Evolutionary conservation across 139 green algal genomes (phyloP).

Genomic region (Pleodorina starrii): DNA sequence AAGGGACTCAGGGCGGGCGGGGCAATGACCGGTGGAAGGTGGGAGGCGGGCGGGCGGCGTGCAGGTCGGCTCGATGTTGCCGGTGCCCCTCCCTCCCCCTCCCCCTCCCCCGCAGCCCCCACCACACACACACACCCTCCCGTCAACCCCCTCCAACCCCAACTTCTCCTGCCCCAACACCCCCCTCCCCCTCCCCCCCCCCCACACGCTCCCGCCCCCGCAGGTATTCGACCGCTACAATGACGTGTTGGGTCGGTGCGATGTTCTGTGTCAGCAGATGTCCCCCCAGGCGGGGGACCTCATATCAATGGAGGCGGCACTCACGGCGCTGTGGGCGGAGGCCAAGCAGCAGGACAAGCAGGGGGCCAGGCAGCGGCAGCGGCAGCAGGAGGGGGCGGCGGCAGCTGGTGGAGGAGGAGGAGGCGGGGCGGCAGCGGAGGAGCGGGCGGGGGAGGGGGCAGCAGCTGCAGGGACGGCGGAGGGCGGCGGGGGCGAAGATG

Average conservation of each 20-base stretch:
- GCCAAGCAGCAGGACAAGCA: not conserved
- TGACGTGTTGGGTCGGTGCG: slow-evolving; percentile 77
- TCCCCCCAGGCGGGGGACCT: slow-evolving; percentile 53
- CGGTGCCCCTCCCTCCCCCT: no score
- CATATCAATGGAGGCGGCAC: slow-evolving; percentile 71
- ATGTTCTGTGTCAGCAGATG: slow-evolving; percentile 64
- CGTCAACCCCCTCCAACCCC: no score
- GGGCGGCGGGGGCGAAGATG: not conserved
- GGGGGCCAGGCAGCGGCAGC: not conserved
- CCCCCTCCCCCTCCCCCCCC: not conserved
- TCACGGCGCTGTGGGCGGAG: slow-evolving; percentile 72
- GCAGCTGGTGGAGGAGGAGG: not conserved
- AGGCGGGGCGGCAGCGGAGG: not conserved
- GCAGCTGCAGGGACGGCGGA: slow-evolving; percentile 27
- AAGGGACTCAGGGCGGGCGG: no score
- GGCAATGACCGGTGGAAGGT: no score
- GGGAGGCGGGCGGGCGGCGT: no score
- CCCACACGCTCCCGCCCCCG: not conserved
- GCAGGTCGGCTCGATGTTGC: no score
- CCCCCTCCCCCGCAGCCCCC: no score
- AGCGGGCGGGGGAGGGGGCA: not conserved
- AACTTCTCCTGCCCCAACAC: no score
- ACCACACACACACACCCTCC: no score
- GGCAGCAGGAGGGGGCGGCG: not conserved
- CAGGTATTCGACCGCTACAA: slow-evolving; percentile 82